Evolutionary conservation across 495 filamentous ascomycete species (phyloP).

Genomic region (Tuber calosporum): DNA sequence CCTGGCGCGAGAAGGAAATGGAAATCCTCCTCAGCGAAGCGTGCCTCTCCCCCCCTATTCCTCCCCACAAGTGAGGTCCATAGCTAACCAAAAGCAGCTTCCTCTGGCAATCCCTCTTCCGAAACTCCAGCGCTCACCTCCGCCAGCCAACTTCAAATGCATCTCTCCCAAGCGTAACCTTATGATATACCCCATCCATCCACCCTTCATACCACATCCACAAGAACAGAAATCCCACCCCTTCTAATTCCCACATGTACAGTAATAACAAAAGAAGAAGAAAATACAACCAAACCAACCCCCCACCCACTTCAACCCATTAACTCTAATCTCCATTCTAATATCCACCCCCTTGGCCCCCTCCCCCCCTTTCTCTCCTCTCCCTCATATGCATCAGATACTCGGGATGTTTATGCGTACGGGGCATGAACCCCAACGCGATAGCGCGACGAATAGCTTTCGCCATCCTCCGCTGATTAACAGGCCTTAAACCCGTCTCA

Average conservation of each 20-base stretch:
- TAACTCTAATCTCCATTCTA: background rate
- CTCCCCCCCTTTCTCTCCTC: background rate
- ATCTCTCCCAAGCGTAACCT: background rate
- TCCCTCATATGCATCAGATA: background rate
- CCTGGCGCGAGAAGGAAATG: conserved; percentile 97
- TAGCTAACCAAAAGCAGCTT: conserved; percentile 25
- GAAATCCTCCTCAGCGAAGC: conserved; percentile 85
- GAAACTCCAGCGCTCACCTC: conserved; percentile 39
- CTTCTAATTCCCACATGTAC: background rate
- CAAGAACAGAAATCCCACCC: background rate
- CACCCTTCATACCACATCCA: background rate
- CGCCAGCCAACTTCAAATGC: conserved; percentile 18
- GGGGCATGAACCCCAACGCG: conserved; percentile 85
- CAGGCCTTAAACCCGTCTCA: conserved; percentile 71
- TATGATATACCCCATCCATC: background rate
- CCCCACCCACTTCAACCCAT: background rate
- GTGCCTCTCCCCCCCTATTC: conserved; percentile 45
- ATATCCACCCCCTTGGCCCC: background rate
- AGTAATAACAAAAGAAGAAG: background rate
- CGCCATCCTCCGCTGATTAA: conserved; percentile 86
- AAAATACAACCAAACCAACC: background rate
- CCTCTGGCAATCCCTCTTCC: conserved; percentile 41
- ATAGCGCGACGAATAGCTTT: conserved; percentile 85
- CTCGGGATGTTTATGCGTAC: conserved; percentile 88
- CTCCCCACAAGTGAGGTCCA: conserved; percentile 4